Evolutionary conservation across 306 rosid genomes (phyloP).

Genomic region (Senna siamea): DNA sequence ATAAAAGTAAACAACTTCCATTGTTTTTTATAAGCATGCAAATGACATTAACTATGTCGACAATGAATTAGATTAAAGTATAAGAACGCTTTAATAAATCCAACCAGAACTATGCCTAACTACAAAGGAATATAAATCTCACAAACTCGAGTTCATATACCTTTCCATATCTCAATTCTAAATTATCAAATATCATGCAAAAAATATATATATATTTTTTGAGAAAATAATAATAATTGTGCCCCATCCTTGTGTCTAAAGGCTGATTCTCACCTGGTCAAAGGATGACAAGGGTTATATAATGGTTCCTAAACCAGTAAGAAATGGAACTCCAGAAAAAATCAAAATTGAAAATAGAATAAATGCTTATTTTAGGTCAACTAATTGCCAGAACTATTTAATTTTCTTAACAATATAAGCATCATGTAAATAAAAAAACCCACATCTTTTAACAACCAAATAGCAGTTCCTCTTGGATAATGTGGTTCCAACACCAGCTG

Average conservation of each 20-base stretch:
- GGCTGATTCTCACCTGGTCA: neutral
- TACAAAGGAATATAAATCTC: too few species aligned
- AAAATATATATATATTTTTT: neutral
- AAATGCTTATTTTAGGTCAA: neutral
- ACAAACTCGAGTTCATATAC: too few species aligned
- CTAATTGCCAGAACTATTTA: neutral
- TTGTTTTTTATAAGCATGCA: neutral
- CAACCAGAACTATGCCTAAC: neutral
- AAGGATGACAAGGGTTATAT: neutral
- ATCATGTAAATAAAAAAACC: too few species aligned
- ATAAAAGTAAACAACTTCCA: neutral
- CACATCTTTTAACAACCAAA: too few species aligned
- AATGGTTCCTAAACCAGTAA: neutral
- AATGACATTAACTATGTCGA: neutral
- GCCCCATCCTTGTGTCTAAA: neutral
- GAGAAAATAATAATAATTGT: too few species aligned
- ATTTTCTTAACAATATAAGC: neutral
- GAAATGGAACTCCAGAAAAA: neutral
- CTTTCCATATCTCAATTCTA: neutral
- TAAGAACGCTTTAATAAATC: neutral
- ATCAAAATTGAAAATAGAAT: neutral
- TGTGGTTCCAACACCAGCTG: constrained; percentile 2
- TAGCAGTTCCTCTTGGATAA: neutral
- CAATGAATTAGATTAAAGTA: neutral
- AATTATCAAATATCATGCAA: neutral